These are phyloP conservation scores for Aquilaria sinensis DNA, from an alignment of 345 rosid genomes.

Conservation along the genomic window DNA sequence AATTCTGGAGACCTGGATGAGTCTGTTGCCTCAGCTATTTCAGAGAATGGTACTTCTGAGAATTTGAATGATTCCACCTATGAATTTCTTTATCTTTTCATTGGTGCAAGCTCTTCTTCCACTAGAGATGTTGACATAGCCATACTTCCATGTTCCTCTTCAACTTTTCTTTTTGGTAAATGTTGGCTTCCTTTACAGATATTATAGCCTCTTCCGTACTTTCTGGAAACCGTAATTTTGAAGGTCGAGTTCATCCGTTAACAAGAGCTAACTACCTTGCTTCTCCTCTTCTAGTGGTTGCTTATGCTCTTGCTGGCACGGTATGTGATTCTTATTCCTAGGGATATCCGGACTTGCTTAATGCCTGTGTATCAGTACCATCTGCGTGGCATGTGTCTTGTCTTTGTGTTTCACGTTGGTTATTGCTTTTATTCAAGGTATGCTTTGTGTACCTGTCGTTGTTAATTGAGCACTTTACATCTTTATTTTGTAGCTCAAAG, in stretches of 20 bases:
- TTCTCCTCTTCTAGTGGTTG: constrained; percentile 97
- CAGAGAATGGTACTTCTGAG: constrained; percentile 71
- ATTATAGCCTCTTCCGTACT: constrained; percentile 93
- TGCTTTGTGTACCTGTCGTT: not conserved
- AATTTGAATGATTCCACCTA: not conserved
- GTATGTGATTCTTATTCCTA: constrained; percentile 30
- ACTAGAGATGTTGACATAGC: not conserved
- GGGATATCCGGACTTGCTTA: not conserved
- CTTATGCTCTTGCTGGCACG: constrained; percentile 99
- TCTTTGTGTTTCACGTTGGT: constrained; percentile 1
- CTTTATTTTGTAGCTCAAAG: not conserved
- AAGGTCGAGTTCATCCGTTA: constrained; percentile 96
- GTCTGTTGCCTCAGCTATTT: constrained; percentile 85
- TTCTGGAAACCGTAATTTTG: constrained; percentile 96
- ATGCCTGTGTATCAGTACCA: not conserved
- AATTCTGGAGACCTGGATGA: constrained; percentile 96
- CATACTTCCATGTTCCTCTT: constrained; percentile 2
- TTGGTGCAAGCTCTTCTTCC: too few species aligned
- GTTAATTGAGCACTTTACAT: too few species aligned
- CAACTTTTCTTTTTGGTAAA: not conserved
- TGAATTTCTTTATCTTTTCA: not conserved
- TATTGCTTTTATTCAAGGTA: constrained; percentile 1
- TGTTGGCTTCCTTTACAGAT: constrained; percentile 38
- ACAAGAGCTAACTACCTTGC: constrained; percentile 99
- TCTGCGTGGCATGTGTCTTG: not conserved